A percentile compares a stretch with the other conserved stretches of the same genome.
These are phyloP conservation scores for Ceriops decandra DNA, from an alignment of 345 rosid species.

Conservation along the genomic window DNA sequence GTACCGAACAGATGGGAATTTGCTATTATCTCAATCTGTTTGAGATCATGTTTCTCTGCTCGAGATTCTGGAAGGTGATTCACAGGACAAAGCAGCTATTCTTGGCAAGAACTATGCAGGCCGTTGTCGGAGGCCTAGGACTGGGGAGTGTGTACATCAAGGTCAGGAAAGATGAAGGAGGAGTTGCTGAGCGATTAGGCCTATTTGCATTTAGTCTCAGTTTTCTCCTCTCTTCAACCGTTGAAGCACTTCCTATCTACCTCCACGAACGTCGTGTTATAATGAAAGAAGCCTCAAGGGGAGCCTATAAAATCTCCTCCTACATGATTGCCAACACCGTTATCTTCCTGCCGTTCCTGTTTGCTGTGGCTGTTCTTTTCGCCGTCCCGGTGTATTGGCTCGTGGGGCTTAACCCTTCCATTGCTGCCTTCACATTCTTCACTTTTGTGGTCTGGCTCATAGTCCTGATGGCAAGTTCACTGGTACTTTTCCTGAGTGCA, in stretches of 20 bases:
- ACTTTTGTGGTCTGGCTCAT: constrained; percentile 72
- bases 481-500: constrained; percentile 74
- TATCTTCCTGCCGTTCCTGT: constrained; percentile 66
- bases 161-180: constrained; percentile 54
- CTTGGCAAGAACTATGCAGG: constrained; percentile 85
- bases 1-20: neutral
- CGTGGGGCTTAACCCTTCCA: constrained; percentile 74
- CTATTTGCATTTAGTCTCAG: constrained; percentile 85
- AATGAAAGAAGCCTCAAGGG: constrained; percentile 86
- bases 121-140: constrained; percentile 72
- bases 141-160: constrained; percentile 71
- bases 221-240: constrained; percentile 84
- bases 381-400: constrained; percentile 80
- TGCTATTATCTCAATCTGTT: constrained; percentile 25
- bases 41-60: constrained; percentile 65
- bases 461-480: constrained; percentile 75
- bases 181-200: constrained; percentile 66
- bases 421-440: constrained; percentile 60
- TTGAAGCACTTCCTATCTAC: constrained; percentile 87
- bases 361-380: constrained; percentile 64
- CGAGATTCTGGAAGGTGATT: constrained; percentile 75
- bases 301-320: constrained; percentile 74
- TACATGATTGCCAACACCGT: constrained; percentile 86
- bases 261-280: constrained; percentile 78
- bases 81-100: constrained; percentile 78